Conservation (phyloP, 2,329 filamentous ascomycete genomes). For the Madurella mycetomatis region DNA sequence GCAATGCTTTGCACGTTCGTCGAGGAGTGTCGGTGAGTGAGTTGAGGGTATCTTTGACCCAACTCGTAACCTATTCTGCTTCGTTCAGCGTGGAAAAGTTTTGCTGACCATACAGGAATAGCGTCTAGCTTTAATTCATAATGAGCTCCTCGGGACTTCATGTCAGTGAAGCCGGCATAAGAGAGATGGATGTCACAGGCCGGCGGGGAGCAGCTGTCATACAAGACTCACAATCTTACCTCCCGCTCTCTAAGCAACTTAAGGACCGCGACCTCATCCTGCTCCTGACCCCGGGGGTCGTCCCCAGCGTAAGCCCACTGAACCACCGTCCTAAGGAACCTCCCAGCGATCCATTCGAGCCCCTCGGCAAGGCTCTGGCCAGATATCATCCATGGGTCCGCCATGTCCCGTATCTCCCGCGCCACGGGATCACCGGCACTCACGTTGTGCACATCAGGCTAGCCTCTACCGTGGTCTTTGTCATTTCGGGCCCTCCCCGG, state of each 20-base stretch:
- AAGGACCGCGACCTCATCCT: slow-evolving; percentile 52
- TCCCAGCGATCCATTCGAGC: slow-evolving; percentile 64
- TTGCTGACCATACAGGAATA: neutral
- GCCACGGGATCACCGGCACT: slow-evolving; percentile 57
- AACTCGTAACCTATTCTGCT: neutral
- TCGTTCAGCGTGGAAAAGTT: neutral
- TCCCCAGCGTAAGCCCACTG: slow-evolving; percentile 39
- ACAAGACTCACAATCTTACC: slow-evolving; percentile 42
- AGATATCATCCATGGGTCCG: slow-evolving; percentile 57
- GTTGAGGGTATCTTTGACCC: neutral
- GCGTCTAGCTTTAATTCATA: neutral
- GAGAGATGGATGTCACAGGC: slow-evolving; percentile 19
- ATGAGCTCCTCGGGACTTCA: slow-evolving; percentile 2
- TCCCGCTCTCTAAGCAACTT: slow-evolving; percentile 46
- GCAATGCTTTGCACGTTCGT: slow-evolving; percentile 3
- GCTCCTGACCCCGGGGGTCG: slow-evolving; percentile 55
- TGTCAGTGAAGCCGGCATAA: slow-evolving; percentile 1
- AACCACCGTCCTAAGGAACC: slow-evolving; percentile 32
- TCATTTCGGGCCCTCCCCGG: slow-evolving; percentile 49
- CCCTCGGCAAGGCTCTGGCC: slow-evolving; percentile 60
- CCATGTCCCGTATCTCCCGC: slow-evolving; percentile 67
- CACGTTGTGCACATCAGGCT: slow-evolving; percentile 60
- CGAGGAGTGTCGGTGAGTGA: slow-evolving; percentile 8
- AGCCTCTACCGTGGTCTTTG: slow-evolving; percentile 57
- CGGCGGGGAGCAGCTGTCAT: slow-evolving; percentile 28